Percentiles rank a stretch among this genome's conserved stretches.
Conservation (phyloP, 371 early-diverging fungal genomes). For the Mucor piriformis region DNA sequence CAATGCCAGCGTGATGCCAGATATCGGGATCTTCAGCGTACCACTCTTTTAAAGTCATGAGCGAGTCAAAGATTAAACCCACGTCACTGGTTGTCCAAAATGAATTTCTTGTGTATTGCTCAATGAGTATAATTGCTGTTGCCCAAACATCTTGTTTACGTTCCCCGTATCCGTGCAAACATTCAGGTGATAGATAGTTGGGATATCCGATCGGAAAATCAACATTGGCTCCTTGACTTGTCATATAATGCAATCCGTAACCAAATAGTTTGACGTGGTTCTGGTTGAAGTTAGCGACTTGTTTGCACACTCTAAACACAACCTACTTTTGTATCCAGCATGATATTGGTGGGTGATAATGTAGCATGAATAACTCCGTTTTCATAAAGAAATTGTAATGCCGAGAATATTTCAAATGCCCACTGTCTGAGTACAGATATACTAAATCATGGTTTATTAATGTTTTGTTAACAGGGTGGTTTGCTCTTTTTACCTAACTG, state of each 20-base stretch:
- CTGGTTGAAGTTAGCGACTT: conserved; percentile 20
- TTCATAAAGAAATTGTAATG: conserved; percentile 51
- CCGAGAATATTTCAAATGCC: conserved; percentile 61
- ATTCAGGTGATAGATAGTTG: conserved; percentile 43
- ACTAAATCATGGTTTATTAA: conserved; percentile 1
- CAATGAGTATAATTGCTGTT: conserved; percentile 59
- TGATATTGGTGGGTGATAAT: conserved; percentile 53
- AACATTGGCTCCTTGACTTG: conserved; percentile 56
- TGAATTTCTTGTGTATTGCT: conserved; percentile 55
- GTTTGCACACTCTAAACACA: too few species aligned
- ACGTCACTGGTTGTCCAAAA: conserved; percentile 62
- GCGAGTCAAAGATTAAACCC: conserved; percentile 45
- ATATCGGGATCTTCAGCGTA: conserved; percentile 18
- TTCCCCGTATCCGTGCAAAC: conserved; percentile 10
- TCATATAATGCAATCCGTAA: conserved; percentile 70
- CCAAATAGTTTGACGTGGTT: conserved; percentile 59
- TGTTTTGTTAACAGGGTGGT: too few species aligned
- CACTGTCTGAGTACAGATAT: conserved; percentile 44
- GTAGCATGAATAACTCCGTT: conserved; percentile 55
- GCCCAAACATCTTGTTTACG: conserved; percentile 63
- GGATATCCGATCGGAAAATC: conserved; percentile 69
- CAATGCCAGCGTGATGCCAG: conserved; percentile 40
- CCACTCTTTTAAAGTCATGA: conserved; percentile 42
- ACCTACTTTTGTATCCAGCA: conserved; percentile 55
- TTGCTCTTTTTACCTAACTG: conserved; percentile 19